These are phyloP conservation scores for Sclerotinia minor DNA, from an alignment of 2,329 filamentous ascomycete genomes.

Conservation along the genomic window DNA sequence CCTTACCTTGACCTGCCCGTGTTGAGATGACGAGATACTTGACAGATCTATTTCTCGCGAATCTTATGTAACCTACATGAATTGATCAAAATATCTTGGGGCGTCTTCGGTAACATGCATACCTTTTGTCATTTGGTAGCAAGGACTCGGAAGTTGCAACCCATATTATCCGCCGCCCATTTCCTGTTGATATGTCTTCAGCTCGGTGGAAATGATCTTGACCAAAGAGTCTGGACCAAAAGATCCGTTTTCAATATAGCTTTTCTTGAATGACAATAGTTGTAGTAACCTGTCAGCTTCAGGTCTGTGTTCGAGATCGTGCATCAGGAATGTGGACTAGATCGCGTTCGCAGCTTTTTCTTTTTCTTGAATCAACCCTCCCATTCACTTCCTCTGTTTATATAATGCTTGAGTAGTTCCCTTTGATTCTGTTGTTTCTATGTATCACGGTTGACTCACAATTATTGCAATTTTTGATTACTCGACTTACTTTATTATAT, in stretches of 20 bases:
- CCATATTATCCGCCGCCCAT: slow-evolving; percentile 18
- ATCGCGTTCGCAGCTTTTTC: slow-evolving; percentile 5
- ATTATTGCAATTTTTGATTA: background rate
- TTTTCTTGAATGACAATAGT: slow-evolving; percentile 11
- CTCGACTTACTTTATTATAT: background rate
- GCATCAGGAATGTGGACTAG: slow-evolving; percentile 20
- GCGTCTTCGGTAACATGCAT: slow-evolving; percentile 22
- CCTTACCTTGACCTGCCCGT: background rate
- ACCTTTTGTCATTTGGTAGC: slow-evolving; percentile 19
- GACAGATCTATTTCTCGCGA: slow-evolving; percentile 26
- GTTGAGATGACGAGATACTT: slow-evolving; percentile 8
- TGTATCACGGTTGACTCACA: background rate
- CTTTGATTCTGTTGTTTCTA: background rate
- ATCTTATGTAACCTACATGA: slow-evolving; percentile 19
- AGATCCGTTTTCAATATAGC: slow-evolving; percentile 12
- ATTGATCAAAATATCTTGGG: slow-evolving; percentile 23
- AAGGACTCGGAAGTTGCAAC: slow-evolving; percentile 21
- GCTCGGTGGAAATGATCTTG: slow-evolving; percentile 21
- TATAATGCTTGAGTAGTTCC: slow-evolving; percentile 11
- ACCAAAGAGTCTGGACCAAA: slow-evolving; percentile 17
- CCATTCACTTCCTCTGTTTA: background rate
- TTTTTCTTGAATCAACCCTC: slow-evolving; percentile 3
- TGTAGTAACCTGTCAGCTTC: slow-evolving; percentile 12
- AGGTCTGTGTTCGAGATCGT: slow-evolving; percentile 21
- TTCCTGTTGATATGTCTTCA: slow-evolving; percentile 13